Evolutionary conservation across 2,329 filamentous ascomycete genomes (phyloP).

Genomic region (Epicoccum nigrum): DNA sequence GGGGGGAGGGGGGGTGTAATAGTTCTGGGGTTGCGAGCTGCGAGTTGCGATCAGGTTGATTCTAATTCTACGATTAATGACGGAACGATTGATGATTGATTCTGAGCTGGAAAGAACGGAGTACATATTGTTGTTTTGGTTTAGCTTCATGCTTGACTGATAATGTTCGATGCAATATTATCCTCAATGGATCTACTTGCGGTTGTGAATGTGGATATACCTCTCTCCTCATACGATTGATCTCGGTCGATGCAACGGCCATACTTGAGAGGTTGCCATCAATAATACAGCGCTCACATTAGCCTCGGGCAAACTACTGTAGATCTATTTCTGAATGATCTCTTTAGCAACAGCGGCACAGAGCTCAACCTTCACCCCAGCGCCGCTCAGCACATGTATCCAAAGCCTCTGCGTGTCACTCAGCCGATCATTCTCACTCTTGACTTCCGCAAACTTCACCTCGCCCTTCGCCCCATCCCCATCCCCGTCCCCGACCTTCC

Average conservation of each 20-base stretch:
- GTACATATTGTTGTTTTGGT: constrained; percentile 8
- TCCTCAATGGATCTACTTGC: too few relatives aligned
- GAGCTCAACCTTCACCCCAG: constrained; percentile 84
- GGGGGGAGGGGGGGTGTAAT: background rate
- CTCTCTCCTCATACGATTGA: too few relatives aligned
- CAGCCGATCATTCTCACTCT: constrained; percentile 79
- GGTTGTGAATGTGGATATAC: too few relatives aligned
- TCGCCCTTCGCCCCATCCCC: constrained; percentile 54
- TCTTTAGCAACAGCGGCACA: constrained; percentile 69
- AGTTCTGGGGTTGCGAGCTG: background rate
- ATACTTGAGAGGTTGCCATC: too few relatives aligned
- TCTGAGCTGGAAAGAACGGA: background rate
- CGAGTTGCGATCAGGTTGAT: background rate
- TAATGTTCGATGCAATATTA: background rate
- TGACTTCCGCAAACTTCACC: constrained; percentile 72
- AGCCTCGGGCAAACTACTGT: background rate
- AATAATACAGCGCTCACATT: too few relatives aligned
- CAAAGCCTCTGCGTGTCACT: constrained; percentile 96
- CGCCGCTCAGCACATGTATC: constrained; percentile 90
- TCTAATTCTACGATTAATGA: constrained; percentile 8
- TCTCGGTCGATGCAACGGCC: background rate
- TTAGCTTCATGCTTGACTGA: background rate
- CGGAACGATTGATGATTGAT: constrained; percentile 1
- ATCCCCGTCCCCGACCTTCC: constrained; percentile 60
- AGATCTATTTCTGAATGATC: constrained; percentile 41